These are phyloP conservation scores for Penicillium sp. DNA, from an alignment of 2,329 filamentous ascomycete genomes.

Conservation along the genomic window DNA sequence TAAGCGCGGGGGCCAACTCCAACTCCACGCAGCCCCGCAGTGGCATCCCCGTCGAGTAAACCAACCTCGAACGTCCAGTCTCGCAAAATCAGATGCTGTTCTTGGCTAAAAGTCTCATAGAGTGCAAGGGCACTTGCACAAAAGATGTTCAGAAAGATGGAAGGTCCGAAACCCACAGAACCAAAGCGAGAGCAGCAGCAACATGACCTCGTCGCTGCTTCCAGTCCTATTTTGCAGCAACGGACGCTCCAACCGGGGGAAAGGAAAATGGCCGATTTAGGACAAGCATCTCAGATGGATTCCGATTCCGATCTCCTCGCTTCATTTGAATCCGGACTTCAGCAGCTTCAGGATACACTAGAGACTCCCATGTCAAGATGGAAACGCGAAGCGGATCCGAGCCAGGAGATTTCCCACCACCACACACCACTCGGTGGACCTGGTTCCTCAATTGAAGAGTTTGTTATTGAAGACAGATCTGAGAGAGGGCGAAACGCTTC, in stretches of 20 bases:
- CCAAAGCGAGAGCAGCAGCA: background rate
- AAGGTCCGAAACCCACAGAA: background rate
- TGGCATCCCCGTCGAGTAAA: background rate
- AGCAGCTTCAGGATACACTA: background rate
- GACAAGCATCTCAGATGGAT: background rate
- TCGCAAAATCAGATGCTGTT: background rate
- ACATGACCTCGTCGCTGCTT: background rate
- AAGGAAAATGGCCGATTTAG: background rate
- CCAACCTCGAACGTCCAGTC: background rate
- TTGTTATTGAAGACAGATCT: background rate
- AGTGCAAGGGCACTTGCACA: background rate
- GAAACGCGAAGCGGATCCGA: background rate
- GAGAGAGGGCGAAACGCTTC: background rate
- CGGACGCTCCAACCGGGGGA: background rate
- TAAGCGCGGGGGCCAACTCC: background rate
- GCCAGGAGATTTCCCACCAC: background rate
- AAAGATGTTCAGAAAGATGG: background rate
- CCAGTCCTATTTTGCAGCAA: background rate
- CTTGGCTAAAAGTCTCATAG: background rate
- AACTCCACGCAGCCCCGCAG: background rate
- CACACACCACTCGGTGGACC: background rate
- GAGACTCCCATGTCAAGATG: background rate
- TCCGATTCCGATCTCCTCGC: background rate
- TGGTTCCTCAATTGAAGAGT: background rate
- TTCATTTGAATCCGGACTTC: background rate